A percentile compares a stretch with the other conserved stretches of the same genome.
Evolutionary conservation across 2,329 filamentous ascomycete species (phyloP).

Genomic region (Aspergillus arachidicola): DNA sequence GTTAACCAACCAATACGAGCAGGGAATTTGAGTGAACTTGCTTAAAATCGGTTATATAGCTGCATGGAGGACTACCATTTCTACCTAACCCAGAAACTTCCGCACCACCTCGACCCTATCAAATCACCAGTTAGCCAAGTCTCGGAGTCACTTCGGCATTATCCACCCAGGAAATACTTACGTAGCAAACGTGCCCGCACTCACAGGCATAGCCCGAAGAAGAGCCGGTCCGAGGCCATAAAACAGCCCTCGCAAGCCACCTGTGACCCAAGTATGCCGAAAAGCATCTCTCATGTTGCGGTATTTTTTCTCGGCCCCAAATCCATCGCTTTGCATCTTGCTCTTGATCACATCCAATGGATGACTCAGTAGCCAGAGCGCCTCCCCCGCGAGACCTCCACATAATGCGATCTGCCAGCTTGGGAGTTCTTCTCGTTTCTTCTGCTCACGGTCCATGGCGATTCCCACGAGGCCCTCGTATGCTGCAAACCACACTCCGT

Average conservation of each 20-base stretch:
- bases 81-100: not conserved
- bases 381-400: constrained; percentile 89
- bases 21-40: too few relatives aligned
- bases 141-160: not conserved
- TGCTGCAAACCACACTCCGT: constrained; percentile 87
- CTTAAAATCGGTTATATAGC: not conserved
- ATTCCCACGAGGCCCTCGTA: constrained; percentile 68
- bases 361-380: constrained; percentile 86
- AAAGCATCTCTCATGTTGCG: constrained; percentile 82
- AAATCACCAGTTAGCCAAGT: not conserved
- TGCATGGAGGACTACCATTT: not conserved
- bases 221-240: constrained; percentile 88
- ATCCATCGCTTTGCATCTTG: constrained; percentile 97
- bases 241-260: constrained; percentile 83
- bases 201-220: constrained; percentile 90
- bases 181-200: constrained; percentile 85
- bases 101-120: not conserved
- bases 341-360: constrained; percentile 96
- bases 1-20: not conserved
- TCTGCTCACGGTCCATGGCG: constrained; percentile 82
- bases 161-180: constrained; percentile 35
- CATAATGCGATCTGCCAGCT: constrained; percentile 83
- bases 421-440: constrained; percentile 71
- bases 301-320: constrained; percentile 69
- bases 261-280: constrained; percentile 70